Base-by-base conservation (phyloP, 2,329 filamentous ascomycete species). In the Clarireedia sp. region DNA sequence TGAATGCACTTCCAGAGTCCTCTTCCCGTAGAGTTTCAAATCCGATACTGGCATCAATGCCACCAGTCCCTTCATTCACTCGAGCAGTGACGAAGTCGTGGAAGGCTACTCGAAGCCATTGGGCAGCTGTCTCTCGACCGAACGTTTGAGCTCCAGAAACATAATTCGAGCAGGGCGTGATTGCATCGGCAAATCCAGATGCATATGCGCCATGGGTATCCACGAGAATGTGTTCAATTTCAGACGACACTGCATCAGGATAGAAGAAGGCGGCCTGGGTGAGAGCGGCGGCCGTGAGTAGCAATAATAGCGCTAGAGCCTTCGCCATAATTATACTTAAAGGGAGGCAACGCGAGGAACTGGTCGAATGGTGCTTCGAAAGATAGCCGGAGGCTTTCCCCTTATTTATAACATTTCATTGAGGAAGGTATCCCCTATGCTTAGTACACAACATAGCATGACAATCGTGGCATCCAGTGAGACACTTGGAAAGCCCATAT, bases 91-190 rank as follows among this genome's bases (percentile, higher is more conserved):
- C 72, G 72, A 81, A 78, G 64, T 84, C 81, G 67, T 83, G 81
- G 58, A 84, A 84, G 19, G 75, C 80, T 9, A 77, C 74, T 36
- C 81, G 73, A 38, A 85, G 68, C 81, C 81, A 85, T 66, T 83
- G 79, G 5, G 80, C 79, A 16, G 63, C 57, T 17, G 57, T 62
- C 48, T 60, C 72, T 47, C 80, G 75, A 26, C 80, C 80, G 1
- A 76, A 70, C 0, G 75, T 78, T 0, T 75, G 74, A 5, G 74
- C 72, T 56, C 78, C 73, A 0, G 74, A 74, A 5, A 75, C 74
- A 60, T 79, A 74, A 57, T 74, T 79, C 40, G 72, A 72, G 68
- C 81, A 84, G 2, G 80, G 80, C 36, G 74, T 78, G 55, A 85
- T 77, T 2, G 75, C 75, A 51, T 76, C 74, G 44, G 78, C 75